Evolutionary conservation across 306 rosid genomes (phyloP).

Genomic region (Pachyrhizus erosus): DNA sequence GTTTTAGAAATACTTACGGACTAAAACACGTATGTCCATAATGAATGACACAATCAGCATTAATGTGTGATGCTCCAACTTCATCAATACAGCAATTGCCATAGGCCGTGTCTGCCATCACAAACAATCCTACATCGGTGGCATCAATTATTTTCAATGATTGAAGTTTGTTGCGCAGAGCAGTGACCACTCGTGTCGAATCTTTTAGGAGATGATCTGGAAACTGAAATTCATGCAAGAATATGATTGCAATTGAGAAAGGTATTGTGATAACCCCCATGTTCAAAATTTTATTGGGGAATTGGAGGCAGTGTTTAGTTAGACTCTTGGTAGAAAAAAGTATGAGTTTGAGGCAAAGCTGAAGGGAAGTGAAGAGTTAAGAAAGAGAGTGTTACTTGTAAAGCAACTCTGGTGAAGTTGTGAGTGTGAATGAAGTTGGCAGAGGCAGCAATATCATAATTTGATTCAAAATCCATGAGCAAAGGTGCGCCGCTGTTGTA

Average conservation of each 20-base stretch:
- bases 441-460: conserved; percentile 67
- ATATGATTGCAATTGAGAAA: not conserved
- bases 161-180: conserved; percentile 59
- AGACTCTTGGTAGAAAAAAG: no score
- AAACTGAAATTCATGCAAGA: conserved; percentile 56
- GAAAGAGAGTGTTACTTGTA: conserved; percentile 59
- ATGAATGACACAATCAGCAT: conserved; percentile 82
- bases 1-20: conserved; percentile 63
- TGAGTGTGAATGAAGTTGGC: conserved; percentile 65
- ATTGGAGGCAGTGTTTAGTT: no score
- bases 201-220: conserved; percentile 86
- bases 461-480: conserved; percentile 67
- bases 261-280: no score
- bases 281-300: no score
- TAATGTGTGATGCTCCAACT: conserved; percentile 84
- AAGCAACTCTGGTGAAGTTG: conserved; percentile 73
- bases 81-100: conserved; percentile 97
- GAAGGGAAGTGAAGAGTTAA: not conserved
- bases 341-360: no score
- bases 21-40: conserved; percentile 95
- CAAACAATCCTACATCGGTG: conserved; percentile 58
- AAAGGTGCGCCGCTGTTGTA: not conserved
- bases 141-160: conserved; percentile 39
- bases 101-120: conserved; percentile 90
- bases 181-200: conserved; percentile 66